Percentiles rank a stretch among this genome's conserved stretches.
phyloP scores from a whole-genome alignment of 2,329 filamentous ascomycete genomes.

The Madurella mycetomatis region DNA sequence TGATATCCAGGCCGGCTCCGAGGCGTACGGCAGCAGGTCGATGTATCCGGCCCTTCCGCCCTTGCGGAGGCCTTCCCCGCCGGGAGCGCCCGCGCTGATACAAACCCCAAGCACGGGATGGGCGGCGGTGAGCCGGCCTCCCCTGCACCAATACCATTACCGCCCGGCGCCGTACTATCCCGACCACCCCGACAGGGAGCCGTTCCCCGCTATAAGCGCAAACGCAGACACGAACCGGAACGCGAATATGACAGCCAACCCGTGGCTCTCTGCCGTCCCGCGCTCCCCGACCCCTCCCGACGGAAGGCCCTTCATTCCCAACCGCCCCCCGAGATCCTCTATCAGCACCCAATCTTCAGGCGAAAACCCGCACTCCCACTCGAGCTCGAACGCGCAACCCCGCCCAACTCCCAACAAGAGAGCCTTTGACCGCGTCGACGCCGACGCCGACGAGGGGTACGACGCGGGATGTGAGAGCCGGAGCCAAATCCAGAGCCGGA shows the following conservation, averaged over 20 bases:
- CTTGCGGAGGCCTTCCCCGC: background rate
- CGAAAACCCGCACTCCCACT: too few relatives aligned
- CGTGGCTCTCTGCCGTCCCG: slow-evolving; percentile 21
- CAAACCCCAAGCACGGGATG: slow-evolving; percentile 23
- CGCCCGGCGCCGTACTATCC: background rate
- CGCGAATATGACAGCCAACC: slow-evolving; percentile 10
- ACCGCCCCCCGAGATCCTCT: background rate
- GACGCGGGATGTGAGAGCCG: background rate
- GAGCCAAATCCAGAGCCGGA: background rate
- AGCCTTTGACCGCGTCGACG: background rate
- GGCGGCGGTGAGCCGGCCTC: slow-evolving; percentile 28
- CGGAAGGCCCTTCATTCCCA: background rate
- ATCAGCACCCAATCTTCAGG: too few relatives aligned
- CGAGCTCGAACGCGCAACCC: background rate
- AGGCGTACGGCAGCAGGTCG: slow-evolving; percentile 14
- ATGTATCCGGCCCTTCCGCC: background rate
- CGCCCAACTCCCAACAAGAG: background rate
- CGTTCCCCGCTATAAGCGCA: background rate
- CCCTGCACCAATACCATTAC: background rate
- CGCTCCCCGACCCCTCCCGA: slow-evolving; percentile 5
- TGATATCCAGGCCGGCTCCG: slow-evolving; percentile 30
- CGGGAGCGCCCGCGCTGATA: slow-evolving; percentile 2
- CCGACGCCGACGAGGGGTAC: background rate
- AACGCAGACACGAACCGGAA: background rate
- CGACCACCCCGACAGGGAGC: background rate